These are phyloP conservation scores for Penicillium crystallinum DNA, from an alignment of 495 filamentous ascomycete species.

Conservation along the genomic window DNA sequence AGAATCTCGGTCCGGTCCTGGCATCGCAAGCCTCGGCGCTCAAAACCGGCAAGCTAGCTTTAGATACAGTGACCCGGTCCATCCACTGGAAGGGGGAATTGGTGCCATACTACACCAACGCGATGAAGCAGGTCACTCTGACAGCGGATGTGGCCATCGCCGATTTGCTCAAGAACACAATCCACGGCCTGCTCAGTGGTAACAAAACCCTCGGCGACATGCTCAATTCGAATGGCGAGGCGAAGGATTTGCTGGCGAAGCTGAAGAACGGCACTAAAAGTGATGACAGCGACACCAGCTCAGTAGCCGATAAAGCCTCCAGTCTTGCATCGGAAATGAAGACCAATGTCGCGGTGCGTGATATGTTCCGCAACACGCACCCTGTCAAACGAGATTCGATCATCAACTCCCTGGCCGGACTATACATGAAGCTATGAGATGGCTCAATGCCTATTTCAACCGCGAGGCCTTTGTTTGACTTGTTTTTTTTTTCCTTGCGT, in stretches of 20 bases:
- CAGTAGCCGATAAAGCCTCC: background rate
- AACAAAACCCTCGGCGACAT: slow-evolving; percentile 1
- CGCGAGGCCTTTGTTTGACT: background rate
- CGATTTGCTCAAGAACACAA: slow-evolving; percentile 29
- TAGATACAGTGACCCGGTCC: slow-evolving; percentile 27
- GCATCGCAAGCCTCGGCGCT: slow-evolving; percentile 24
- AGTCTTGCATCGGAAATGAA: slow-evolving; percentile 5
- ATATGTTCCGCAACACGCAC: background rate
- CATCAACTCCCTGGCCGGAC: background rate
- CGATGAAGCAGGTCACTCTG: slow-evolving; percentile 32
- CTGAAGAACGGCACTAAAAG: background rate
- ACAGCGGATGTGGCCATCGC: slow-evolving; percentile 28
- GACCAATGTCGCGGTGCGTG: background rate
- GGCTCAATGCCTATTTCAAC: background rate
- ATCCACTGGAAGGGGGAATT: slow-evolving; percentile 31
- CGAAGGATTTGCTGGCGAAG: background rate
- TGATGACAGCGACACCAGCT: slow-evolving; percentile 1
- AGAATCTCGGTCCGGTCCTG: slow-evolving; percentile 26
- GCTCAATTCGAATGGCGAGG: background rate
- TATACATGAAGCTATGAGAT: slow-evolving; percentile 2
- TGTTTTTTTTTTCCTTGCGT: background rate
- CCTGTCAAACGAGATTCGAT: slow-evolving; percentile 1
- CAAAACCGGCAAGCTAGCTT: slow-evolving; percentile 27
- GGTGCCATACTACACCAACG: slow-evolving; percentile 39
- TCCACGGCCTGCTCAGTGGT: slow-evolving; percentile 18